These are phyloP conservation scores for Chamaecrista fasciculata DNA, from an alignment of 306 rosid species.

Conservation along the genomic window DNA sequence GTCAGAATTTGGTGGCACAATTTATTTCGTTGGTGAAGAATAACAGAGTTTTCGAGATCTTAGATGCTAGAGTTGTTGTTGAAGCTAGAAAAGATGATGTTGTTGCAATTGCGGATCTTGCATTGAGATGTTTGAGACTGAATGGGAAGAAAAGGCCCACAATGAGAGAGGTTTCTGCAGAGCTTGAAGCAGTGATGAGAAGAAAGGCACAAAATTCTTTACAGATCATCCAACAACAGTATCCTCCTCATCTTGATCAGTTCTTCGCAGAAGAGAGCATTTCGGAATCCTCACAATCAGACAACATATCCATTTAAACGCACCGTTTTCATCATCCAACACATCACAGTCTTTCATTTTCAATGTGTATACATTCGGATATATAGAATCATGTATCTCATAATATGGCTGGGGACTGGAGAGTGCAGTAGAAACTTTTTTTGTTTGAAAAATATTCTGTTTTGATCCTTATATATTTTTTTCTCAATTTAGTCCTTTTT, in stretches of 20 bases:
- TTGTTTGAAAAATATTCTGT: too few species aligned
- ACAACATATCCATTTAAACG: conserved; percentile 25
- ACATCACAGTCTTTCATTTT: too few species aligned
- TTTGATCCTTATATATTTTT: too few species aligned
- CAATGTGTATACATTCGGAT: too few species aligned
- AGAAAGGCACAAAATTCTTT: conserved; percentile 32
- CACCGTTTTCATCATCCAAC: too few species aligned
- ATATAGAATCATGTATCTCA: too few species aligned
- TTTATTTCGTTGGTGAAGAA: conserved; percentile 43
- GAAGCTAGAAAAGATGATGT: conserved; percentile 39
- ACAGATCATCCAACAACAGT: background rate
- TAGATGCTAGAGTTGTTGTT: conserved; percentile 37
- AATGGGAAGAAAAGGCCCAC: conserved; percentile 56
- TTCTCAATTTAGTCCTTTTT: too few species aligned
- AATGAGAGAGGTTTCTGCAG: conserved; percentile 50
- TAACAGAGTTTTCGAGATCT: conserved; percentile 26
- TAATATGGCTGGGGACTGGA: too few species aligned
- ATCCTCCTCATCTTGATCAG: background rate
- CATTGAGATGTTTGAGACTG: conserved; percentile 52
- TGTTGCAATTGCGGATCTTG: conserved; percentile 44
- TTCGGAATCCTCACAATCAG: conserved; percentile 19
- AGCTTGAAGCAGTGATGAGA: conserved; percentile 50
- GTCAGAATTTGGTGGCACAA: conserved; percentile 37
- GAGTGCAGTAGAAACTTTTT: too few species aligned
- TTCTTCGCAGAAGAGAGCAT: conserved; percentile 30